Base-by-base conservation (phyloP, 1,284 basidiomycete species). In the Clitocybe nebularis region DNA sequence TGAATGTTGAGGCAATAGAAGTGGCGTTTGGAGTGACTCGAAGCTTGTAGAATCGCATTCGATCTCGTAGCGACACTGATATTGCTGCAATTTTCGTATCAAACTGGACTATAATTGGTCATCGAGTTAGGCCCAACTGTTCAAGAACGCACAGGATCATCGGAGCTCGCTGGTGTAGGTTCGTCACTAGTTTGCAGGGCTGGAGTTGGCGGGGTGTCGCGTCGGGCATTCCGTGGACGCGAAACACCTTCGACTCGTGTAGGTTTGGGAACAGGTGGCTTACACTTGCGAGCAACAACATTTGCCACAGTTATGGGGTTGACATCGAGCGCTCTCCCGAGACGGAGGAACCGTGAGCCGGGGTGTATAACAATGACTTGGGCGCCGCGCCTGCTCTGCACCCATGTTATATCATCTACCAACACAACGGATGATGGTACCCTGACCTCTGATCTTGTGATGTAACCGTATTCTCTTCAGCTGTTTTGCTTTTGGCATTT, bases 341-440 rank as follows among this genome's bases (percentile, higher is more conserved):
- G 81, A 20, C 93, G 83, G 24, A 97, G 68, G 56, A 73, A 85
- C 20, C 89, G 77, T 1, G 93, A 94, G 17, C 96, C 96, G 1
- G 91, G 93, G 57, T 99, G 96, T 43, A 99, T 89, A 26, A 99
- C 86, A 44, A 99, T 67, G 36, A 85, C 79, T 45, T 85, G 81
- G 1, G 83, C 81, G 26, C 86, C 86, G 36, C 84, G 78, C 56
- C 84, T 77, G 41, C 59, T 60, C 67, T 71, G 47, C 52, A 49
- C 45, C 51, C 41, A 50, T 51, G 50, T 48, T 49, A 45, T 43
- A 43, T 50, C 47, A 25, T 24, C 39, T 44, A 52, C 49, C 43
- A 43, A 48, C 30, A 30, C 35, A 26, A 23, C 8, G 17, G 9
- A 28, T 33, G 4, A 21, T 25, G 14, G 17, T 33, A 16, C 25